A percentile compares a stretch with the other conserved stretches of the same genome.
These are phyloP conservation scores for Delphinella strobiligena DNA, from an alignment of 2,329 filamentous ascomycete species.

Conservation along the genomic window DNA sequence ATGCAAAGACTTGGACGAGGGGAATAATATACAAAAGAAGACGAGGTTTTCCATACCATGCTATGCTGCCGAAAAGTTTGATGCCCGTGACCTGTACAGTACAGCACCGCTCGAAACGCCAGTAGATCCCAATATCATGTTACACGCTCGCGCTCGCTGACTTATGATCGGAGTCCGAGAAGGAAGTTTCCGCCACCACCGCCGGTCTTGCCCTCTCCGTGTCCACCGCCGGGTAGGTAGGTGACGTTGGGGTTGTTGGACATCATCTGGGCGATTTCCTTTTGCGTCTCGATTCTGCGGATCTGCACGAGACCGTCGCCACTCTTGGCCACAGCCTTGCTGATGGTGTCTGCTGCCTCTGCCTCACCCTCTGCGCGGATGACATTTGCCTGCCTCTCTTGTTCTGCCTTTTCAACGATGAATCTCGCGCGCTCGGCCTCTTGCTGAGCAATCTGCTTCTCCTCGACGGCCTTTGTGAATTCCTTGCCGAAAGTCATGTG, in stretches of 20 bases:
- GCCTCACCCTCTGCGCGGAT: conserved; percentile 97
- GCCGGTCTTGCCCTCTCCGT: conserved; percentile 40
- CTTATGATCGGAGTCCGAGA: conserved; percentile 49
- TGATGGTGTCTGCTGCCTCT: conserved; percentile 90
- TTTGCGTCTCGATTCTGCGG: conserved; percentile 90
- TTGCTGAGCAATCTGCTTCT: conserved; percentile 99
- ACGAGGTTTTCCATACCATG: conserved; percentile 1
- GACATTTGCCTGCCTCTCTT: conserved; percentile 96
- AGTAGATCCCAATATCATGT: neutral
- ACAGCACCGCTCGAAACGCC: neutral
- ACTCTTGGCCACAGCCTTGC: conserved; percentile 81
- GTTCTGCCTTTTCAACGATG: conserved; percentile 97
- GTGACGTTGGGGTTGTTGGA: conserved; percentile 88
- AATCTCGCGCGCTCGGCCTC: conserved; percentile 95
- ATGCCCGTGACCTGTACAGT: neutral
- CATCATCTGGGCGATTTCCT: conserved; percentile 86
- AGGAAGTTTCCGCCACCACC: conserved; percentile 46
- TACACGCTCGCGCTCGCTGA: neutral
- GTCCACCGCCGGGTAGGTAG: conserved; percentile 67
- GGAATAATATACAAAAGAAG: neutral
- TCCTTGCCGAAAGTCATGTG: conserved; percentile 99
- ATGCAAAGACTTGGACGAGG: neutral
- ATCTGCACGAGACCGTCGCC: conserved; percentile 94
- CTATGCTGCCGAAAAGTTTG: neutral
- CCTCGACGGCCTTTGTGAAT: conserved; percentile 96